Evolutionary conservation across 1,139 yeast genomes (phyloP).

Genomic region (Meyerozyma athensensis): DNA sequence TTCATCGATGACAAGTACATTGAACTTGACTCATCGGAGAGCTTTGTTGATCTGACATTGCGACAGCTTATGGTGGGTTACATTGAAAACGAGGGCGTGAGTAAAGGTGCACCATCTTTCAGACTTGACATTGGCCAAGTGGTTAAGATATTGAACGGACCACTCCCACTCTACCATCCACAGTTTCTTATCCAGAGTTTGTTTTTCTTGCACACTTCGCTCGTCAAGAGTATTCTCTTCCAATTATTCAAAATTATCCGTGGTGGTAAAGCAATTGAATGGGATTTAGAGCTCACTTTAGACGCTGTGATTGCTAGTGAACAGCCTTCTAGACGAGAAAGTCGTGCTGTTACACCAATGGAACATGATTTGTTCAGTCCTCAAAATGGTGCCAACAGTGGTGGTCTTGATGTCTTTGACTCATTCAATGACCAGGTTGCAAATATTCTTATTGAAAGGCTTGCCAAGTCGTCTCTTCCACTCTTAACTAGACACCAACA

Average conservation of each 20-base stretch:
- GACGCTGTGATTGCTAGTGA: conserved; percentile 13
- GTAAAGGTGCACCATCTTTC: conserved; percentile 10
- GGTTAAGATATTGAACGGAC: conserved; percentile 78
- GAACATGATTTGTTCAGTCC: conserved; percentile 8
- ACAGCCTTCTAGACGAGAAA: conserved; percentile 5
- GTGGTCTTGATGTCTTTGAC: conserved; percentile 33
- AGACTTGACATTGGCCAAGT: conserved; percentile 44
- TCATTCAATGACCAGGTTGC: conserved; percentile 44
- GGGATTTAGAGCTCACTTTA: conserved; percentile 35
- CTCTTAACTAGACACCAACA: conserved; percentile 89
- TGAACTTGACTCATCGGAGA: conserved; percentile 25
- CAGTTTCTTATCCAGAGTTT: conserved; percentile 78
- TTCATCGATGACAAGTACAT: conserved; percentile 71
- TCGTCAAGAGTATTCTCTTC: conserved; percentile 57
- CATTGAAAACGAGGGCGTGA: conserved; percentile 43
- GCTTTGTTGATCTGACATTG: conserved; percentile 30
- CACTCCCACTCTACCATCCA: conserved; percentile 88
- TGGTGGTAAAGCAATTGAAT: conserved; percentile 23
- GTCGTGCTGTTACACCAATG: conserved; percentile 6
- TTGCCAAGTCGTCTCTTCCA: conserved; percentile 67
- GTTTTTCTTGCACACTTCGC: conserved; percentile 53
- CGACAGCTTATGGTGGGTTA: conserved; percentile 49
- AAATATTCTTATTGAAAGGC: conserved; percentile 49
- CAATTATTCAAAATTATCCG: conserved; percentile 50
- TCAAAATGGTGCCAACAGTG: conserved; percentile 12